Evolutionary conservation across 1,284 basidiomycete genomes (phyloP), one percentile per base, ranked within the genome.

Genomic region (Moniliella sp.): DNA sequence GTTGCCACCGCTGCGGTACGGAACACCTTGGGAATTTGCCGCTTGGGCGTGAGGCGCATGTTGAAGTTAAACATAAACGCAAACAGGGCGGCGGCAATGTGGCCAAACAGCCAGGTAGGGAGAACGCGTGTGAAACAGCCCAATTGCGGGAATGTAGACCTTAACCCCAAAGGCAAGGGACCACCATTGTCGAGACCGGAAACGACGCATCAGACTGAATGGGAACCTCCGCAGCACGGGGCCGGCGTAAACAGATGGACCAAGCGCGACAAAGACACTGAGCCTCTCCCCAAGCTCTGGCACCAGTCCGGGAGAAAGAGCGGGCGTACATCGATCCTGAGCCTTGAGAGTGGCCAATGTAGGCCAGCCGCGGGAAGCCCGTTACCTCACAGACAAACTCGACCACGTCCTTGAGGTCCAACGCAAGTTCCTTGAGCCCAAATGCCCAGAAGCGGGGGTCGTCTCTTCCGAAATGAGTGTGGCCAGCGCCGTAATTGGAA

Each of bases 381-480:
- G 56, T 55, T 8, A 41, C 46, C 16, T 44, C 43, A 13, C 46
- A 41, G 34, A 58, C 44, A 40, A 46, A 58, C 40, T 58, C 43
- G 36, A 58, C 50, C 16, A 55, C 32, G 26, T 58, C 53, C 15
- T 43, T 40, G 10, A 58, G 41, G 32, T 58, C 56, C 16, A 48
- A 49, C 14, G 54, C 56, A 8, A 58, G 42, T 29, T 58, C 54
- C 40, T 57, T 53, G 38, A 58, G 38, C 28, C 50, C 45, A 49
- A 51, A 58, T 15, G 56, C 54, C 56, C 56, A 58, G 45, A 55
- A 58, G n/a, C 56, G 43, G 13, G 56, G 56, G 34, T 58, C 56
- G 30, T 37, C 41, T 8, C 50, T 46, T 9, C 34, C 36, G 40
- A 40, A 58, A 27, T 48, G 43, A 25, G 46, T 54, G 38, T 58